Base-by-base conservation (phyloP, 208 protist species). In the Vickermania spadyakhi region DNA sequence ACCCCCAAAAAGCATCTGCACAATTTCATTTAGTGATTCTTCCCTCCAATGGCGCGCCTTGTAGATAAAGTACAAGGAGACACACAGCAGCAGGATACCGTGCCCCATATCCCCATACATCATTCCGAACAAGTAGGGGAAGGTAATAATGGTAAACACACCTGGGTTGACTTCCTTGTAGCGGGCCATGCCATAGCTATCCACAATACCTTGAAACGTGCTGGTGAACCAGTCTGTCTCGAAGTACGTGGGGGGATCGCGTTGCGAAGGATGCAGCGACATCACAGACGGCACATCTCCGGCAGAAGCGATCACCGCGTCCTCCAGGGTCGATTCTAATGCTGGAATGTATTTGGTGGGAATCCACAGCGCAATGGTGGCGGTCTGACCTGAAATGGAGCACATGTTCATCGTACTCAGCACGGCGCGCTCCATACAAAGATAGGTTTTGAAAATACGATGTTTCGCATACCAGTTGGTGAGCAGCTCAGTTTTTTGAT, bases 21-120 rank as follows among this genome's bases (percentile, higher is more conserved):
- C 50, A 18, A 96, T 90, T 68, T 98, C 95, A 56, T 96, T 95
- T 29, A 96, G 61, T 52, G 71, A 64, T 55, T 36, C 55, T n/a
- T 58, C 70, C 5, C 58, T 58, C 42, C 98, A 80, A 13, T 60
- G 31, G n/a, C 89, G 89, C 71, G 98, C 96, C 52, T 79, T 77
- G 28, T 66, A 61, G 22, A 97, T 74, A 22, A 98, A 67, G 60
- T 70, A 81, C 0, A 91, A 21, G 2, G 89, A 77, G 27, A 90
- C 65, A 28, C 94, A 52, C 11, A 95, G 70, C 26, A 99, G 74
- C 25, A 99, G 64, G 7, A 96, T 42, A 56, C 98, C 98, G 84
- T 99, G 99, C 45, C 97, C 98, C 1, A 99, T 79, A 73, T 99
- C 99, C 45, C 98, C 98, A 82, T 98, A 99, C 99, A 99, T 99